Base-by-base conservation (phyloP, 768 basidiomycete species). In the Agaricus subrufescens region DNA sequence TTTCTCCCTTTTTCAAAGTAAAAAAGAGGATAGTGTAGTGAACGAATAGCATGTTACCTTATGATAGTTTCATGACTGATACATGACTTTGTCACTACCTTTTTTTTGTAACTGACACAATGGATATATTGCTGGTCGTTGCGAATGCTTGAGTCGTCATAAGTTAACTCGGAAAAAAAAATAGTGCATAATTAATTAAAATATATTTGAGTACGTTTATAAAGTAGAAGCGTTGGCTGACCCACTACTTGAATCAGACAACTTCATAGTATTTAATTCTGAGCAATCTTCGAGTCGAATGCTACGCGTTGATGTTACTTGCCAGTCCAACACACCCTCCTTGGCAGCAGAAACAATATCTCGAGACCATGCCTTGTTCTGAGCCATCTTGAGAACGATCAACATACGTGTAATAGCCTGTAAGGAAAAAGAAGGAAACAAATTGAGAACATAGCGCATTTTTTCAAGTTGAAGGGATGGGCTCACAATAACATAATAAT, bases 351-450 rank as follows among this genome's bases (percentile, higher is more conserved):
- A 60, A 30, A 71, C 66, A 12, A 72, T 68, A 31, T 75, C 73
- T 48, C 56, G 62, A 3, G 69, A 68, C 74, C 74, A 75, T 14
- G 74, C 74, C 15, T 69, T 66, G 50, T 72, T 67, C 52, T 74
- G 72, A 14, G 73, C 70, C 69, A 75, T 75, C 27, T 73, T 68
- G 10, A 74, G 62, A 23, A 71, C 63, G 56, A 74, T 73, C 12
- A 74, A 58, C 68, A 74, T 72, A n/a, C 74, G 63, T 7, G 73
- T 71, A 2, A 75, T 66, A 29, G 67, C 64, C 71, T 72, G 42
- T 29, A 39, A 9, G 38, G 19, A 31, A 48, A 29, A 23, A 31
- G 23, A 8, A 45, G n/a, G 26, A 46, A 44, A 34, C 23, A 46
- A 23, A 11, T 37, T 19, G 44, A 45, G 11, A 9, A n/a, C 37